Percentiles rank a stretch among this genome's conserved stretches.
phyloP scores from a whole-genome alignment of 1,139 yeast genomes.

The Williopsis jadinii region DNA sequence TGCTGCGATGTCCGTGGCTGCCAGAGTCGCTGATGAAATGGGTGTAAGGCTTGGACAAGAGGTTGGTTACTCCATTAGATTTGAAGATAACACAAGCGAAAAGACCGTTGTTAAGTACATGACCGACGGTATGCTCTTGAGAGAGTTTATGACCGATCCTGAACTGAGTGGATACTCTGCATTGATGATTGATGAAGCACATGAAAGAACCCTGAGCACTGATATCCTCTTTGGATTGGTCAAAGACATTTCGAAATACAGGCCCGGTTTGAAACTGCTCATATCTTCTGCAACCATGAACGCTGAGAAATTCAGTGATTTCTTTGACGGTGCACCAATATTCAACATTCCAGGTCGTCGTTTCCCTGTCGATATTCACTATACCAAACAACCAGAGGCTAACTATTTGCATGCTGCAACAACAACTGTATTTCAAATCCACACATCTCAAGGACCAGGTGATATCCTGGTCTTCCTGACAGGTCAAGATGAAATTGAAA shows the following conservation, averaged over 20 bases:
- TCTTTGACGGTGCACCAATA: constrained; percentile 78
- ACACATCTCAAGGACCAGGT: constrained; percentile 66
- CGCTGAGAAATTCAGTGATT: constrained; percentile 75
- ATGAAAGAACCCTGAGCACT: constrained; percentile 88
- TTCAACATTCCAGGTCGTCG: constrained; percentile 86
- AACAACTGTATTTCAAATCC: constrained; percentile 75
- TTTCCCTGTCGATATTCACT: constrained; percentile 81
- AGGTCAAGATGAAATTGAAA: constrained; percentile 93
- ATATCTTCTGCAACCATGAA: constrained; percentile 95
- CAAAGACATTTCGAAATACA: constrained; percentile 56
- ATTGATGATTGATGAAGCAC: constrained; percentile 94
- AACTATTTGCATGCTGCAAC: constrained; percentile 86
- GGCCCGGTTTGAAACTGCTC: constrained; percentile 66
- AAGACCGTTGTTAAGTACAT: constrained; percentile 72
- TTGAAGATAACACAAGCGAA: constrained; percentile 65
- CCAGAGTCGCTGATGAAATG: constrained; percentile 86
- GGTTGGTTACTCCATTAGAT: constrained; percentile 85
- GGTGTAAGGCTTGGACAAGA: constrained; percentile 63
- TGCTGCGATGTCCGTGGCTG: constrained; percentile 91
- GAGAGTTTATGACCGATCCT: constrained; percentile 81
- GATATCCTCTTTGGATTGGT: constrained; percentile 81
- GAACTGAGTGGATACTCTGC: constrained; percentile 63
- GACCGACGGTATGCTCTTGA: constrained; percentile 90
- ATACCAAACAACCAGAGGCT: constrained; percentile 84
- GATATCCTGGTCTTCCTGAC: constrained; percentile 88